Conservation (phyloP, 768 basidiomycete genomes). For the Lactifluus rugatus region DNA sequence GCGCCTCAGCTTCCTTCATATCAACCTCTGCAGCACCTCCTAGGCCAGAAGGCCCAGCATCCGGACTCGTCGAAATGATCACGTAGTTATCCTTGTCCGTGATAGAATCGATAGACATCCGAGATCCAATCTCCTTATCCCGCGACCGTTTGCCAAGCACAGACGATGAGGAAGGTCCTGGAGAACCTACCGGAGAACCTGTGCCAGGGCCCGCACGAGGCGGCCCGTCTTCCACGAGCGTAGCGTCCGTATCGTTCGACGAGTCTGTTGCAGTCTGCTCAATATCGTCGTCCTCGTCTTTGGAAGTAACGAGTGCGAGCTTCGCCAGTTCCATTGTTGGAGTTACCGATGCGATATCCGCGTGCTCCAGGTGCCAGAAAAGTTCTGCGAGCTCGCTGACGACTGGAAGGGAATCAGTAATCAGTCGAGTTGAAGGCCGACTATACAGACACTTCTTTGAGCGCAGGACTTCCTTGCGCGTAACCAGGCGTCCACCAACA, state of each 20-base stretch:
- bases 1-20: conserved; percentile 22
- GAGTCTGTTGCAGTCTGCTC: conserved; percentile 69
- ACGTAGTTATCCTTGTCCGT: conserved; percentile 37
- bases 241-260: conserved; percentile 83
- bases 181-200: conserved; percentile 27
- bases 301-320: conserved; percentile 80
- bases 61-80: conserved; percentile 31
- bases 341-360: conserved; percentile 58
- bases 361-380: conserved; percentile 66
- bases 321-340: conserved; percentile 84
- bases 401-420: conserved; percentile 37
- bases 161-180: conserved; percentile 18
- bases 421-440: conserved; percentile 10
- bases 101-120: conserved; percentile 50
- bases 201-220: conserved; percentile 21
- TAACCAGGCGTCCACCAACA: conserved; percentile 80
- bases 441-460: conserved; percentile 63
- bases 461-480: conserved; percentile 68
- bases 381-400: conserved; percentile 69
- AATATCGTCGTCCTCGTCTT: conserved; percentile 78
- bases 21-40: conserved; percentile 23
- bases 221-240: conserved; percentile 66
- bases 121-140: conserved; percentile 27
- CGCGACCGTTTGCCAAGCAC: conserved; percentile 65
- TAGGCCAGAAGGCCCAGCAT: conserved; percentile 10